Base-by-base conservation (phyloP, 306 rosid genomes). In the Fagus sylvatica region DNA sequence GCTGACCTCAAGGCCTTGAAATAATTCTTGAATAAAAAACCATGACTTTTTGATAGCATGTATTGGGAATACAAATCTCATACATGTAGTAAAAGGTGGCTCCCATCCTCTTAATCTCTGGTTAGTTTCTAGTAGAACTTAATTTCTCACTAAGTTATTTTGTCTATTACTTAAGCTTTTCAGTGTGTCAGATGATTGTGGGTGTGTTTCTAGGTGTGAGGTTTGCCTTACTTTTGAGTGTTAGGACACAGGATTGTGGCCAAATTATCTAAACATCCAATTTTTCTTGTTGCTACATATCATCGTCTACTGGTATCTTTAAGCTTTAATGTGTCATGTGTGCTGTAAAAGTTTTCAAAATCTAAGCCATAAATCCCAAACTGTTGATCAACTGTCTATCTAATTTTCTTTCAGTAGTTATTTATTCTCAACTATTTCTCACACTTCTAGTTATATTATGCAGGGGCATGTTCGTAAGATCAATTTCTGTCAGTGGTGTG, bases 401-500 rank as follows among this genome's bases (percentile, higher is more conserved):
- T 53, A 11, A 36, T 71, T 22, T 33, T 13, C 34, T 41, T 65
- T 56, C 12, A 22, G 28, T 13, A 65, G 71, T 16, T 17, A 4
- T 43, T 72, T 67, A 16, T 8, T 74, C 59, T 54, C 19, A 2
- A 17, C 57, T 69, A 1, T 62, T 69, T 42, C 36, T 62, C 72
- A 53, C 77, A 10, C 53, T 41, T 71, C 28, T 75, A 62, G 65
- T 77, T 73, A 9, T 4, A 2, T 78, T 34, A 5, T 85, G 83
- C 82, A 93, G 97, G 97, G 87, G 16, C 73, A 78, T 72, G 85
- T 80, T 76, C 85, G 78, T 37, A 88, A 84, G 59, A 74, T 88
- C 61, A 86, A 88, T 69, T 93, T 93, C 83, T 93, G 97, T 75
- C 96, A 90, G 74, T 88, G 87, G 89, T 93, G 98, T 69, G 96